Base-by-base conservation (phyloP, 805 yeast species). In the Pichia phayaonensis region DNA sequence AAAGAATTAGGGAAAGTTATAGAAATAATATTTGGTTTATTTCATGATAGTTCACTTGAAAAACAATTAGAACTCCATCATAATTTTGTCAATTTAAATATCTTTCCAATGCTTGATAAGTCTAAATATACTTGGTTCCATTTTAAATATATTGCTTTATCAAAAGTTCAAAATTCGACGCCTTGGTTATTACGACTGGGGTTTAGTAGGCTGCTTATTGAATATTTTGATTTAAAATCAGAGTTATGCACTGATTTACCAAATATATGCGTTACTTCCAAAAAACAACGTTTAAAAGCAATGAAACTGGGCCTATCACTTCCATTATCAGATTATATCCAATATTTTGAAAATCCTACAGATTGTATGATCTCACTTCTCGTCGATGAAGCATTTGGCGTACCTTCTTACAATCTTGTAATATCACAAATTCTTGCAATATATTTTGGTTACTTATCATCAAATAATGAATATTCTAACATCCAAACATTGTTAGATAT, bases 171-270 rank as follows among this genome's bases (percentile, higher is more conserved):
- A 0, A 24, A 52, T 34, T 45, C 56, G 0, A 55, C 56, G 6
- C 61, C 70, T 0, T 80, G 84, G 84, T 59, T 79, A 13, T 54
- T 70, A 4, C 47, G 66, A 1, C 48, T 59, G 8, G 79, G 77
- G 0, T 27, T 72, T 8, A 49, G 65, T 0, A 65, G 58, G 40
- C 54, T 77, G 2, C 29, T 75, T 0, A 40, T 48, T 1, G 45
- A 65, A 2, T 75, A 64, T 49, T 75, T 63, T 52, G 45, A 47
- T 4, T 49, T 70, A 31, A 65, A 64, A 47, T 16, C 21, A 21
- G 40, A 38, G 15, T 26, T 40, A 5, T n/a, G 21, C 15, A 24
- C 21, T 6, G 5, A 6, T 11, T 12, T 6, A 3, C 26, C 27
- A 8, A 18, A 21, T 20, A 8, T 15, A 8, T 13, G 44, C 3